These are phyloP conservation scores for Platanus orientalis DNA, from an alignment of 164 flowering plant genomes.

Conservation along the genomic window DNA sequence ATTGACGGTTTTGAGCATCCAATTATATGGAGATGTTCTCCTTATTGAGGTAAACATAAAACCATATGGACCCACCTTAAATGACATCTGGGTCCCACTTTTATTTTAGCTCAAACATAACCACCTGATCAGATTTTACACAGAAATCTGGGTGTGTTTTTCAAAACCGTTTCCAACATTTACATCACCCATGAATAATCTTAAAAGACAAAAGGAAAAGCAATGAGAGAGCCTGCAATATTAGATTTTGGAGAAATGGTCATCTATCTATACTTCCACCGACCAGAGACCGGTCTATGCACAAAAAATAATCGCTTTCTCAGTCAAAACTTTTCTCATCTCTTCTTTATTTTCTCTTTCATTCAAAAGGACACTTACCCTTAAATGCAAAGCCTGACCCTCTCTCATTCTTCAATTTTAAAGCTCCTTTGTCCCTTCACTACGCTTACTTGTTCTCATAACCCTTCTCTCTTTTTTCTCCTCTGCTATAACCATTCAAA, in stretches of 20 bases:
- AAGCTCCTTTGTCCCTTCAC: too few species aligned
- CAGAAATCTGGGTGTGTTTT: too few species aligned
- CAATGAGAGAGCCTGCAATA: neutral
- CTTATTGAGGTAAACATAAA: too few species aligned
- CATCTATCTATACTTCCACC: conserved; percentile 5
- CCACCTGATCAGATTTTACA: too few species aligned
- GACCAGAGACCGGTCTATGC: conserved; percentile 45
- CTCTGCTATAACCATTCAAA: too few species aligned
- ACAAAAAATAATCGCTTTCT: conserved; percentile 11
- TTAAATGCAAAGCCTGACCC: conserved; percentile 1
- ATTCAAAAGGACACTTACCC: conserved; percentile 2
- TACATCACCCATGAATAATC: neutral
- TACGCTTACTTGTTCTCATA: neutral
- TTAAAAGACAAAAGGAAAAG: neutral
- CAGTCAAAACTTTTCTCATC: conserved; percentile 26
- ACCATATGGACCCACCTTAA: too few species aligned
- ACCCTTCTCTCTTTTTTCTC: too few species aligned
- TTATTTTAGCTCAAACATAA: too few species aligned
- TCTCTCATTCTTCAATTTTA: neutral
- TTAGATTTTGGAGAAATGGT: conserved; percentile 21
- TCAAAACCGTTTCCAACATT: too few species aligned
- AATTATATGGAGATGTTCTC: too few species aligned
- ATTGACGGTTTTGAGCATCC: too few species aligned
- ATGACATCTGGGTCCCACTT: too few species aligned
- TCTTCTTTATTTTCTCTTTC: neutral